Evolutionary conservation across 257 asterid genomes (phyloP).

Genomic region (Cruciata laevipes): DNA sequence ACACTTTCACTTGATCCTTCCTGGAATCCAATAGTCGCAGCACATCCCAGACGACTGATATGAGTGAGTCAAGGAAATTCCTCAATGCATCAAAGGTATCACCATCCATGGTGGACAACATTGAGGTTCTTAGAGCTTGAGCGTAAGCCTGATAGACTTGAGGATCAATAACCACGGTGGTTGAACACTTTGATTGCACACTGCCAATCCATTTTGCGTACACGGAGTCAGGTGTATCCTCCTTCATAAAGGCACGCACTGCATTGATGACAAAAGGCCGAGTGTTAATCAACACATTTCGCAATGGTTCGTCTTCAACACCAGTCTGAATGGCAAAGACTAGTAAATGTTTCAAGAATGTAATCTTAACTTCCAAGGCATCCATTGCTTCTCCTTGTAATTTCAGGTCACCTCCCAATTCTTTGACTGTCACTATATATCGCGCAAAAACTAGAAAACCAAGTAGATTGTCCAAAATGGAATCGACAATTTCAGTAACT

Average conservation of each 20-base stretch:
- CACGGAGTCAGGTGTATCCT: neutral
- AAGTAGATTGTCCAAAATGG: neutral
- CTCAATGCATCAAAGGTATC: neutral
- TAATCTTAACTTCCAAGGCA: neutral
- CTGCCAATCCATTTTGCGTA: neutral
- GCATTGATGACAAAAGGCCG: neutral
- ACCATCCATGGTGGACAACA: neutral
- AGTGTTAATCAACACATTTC: neutral
- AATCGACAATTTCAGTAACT: too few relatives aligned
- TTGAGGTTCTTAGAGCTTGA: neutral
- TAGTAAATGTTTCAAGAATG: neutral
- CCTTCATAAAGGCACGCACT: neutral
- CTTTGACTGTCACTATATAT: neutral
- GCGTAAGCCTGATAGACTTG: neutral
- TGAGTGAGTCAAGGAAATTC: neutral
- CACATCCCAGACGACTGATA: neutral
- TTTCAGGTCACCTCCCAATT: neutral
- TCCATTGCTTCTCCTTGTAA: neutral
- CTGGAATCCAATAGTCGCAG: neutral
- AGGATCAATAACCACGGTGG: neutral
- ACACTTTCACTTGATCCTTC: neutral
- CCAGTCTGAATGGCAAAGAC: neutral
- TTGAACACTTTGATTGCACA: neutral
- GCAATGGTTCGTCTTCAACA: neutral
- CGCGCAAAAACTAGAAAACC: neutral